Evolutionary conservation across 176 grass and related monocot genomes (phyloP).

Genomic region (Rhynchospora tenuis): DNA sequence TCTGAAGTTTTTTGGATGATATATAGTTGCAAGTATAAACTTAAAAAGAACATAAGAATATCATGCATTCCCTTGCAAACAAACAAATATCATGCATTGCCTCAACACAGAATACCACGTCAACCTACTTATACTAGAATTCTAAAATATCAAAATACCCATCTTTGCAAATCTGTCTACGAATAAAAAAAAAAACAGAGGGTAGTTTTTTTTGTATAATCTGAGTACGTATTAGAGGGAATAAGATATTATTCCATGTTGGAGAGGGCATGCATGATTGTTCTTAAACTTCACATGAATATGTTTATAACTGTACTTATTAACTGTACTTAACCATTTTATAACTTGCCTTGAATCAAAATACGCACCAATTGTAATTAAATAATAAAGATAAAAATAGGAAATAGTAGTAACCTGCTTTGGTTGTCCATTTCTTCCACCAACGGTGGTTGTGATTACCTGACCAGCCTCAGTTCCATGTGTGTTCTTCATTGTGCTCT

Average conservation of each 20-base stretch:
- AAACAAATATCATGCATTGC: background rate
- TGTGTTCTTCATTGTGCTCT: slow-evolving; percentile 50
- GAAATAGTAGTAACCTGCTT: slow-evolving; percentile 59
- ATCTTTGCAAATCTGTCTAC: background rate
- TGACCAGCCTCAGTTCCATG: slow-evolving; percentile 80
- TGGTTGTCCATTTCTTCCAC: slow-evolving; percentile 82
- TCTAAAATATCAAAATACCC: background rate
- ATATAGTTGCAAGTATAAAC: background rate
- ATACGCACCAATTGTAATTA: background rate
- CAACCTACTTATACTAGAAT: background rate
- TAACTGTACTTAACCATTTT: background rate
- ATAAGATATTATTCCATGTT: background rate
- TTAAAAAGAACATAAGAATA: background rate
- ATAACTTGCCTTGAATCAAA: background rate
- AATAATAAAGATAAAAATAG: background rate
- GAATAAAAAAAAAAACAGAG: background rate
- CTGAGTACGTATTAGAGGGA: background rate
- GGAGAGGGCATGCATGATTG: background rate
- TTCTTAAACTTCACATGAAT: background rate
- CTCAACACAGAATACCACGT: background rate
- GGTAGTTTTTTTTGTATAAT: background rate
- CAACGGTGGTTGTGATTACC: slow-evolving; percentile 85
- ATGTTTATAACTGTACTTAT: background rate
- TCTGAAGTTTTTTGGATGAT: background rate
- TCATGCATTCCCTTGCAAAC: background rate